Evolutionary conservation across 495 filamentous ascomycete genomes (phyloP).

Genomic region (Talaromyces stipitatus): DNA sequence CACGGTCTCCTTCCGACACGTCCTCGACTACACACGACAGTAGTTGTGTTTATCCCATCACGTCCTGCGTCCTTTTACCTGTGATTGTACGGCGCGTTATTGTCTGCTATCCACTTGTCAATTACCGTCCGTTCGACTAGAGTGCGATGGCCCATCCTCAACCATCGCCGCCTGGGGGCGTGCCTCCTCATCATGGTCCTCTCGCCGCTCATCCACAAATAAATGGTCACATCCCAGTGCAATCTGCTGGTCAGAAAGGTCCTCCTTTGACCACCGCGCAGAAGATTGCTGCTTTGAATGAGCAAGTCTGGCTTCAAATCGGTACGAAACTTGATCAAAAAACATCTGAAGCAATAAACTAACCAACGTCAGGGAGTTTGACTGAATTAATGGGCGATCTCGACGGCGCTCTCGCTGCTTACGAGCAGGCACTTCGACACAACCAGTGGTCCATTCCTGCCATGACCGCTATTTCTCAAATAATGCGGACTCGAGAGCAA

Average conservation of each 20-base stretch:
- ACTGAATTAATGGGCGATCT: constrained; percentile 85
- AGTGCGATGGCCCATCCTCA: constrained; percentile 41
- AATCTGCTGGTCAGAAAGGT: constrained; percentile 44
- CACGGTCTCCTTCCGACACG: not conserved
- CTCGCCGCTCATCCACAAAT: constrained; percentile 41
- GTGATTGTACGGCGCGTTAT: too few species aligned
- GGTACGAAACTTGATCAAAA: constrained; percentile 45
- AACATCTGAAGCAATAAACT: not conserved
- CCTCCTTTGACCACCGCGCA: constrained; percentile 47
- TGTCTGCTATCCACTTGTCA: not conserved
- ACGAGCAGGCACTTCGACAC: constrained; percentile 79
- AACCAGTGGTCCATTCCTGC: constrained; percentile 87
- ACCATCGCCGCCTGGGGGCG: constrained; percentile 43
- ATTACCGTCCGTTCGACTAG: not conserved
- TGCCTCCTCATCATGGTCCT: constrained; percentile 42
- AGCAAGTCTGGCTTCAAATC: constrained; percentile 88
- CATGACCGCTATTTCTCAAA: constrained; percentile 90
- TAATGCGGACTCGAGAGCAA: constrained; percentile 83
- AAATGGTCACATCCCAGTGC: constrained; percentile 47
- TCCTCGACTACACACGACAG: not conserved
- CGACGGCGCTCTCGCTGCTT: constrained; percentile 79
- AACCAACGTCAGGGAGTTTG: constrained; percentile 53
- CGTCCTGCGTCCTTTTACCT: too few species aligned
- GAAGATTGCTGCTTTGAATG: constrained; percentile 61
- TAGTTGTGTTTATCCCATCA: not conserved